Conservation (phyloP, 345 rosid species). For the Excoecaria agallocha region DNA sequence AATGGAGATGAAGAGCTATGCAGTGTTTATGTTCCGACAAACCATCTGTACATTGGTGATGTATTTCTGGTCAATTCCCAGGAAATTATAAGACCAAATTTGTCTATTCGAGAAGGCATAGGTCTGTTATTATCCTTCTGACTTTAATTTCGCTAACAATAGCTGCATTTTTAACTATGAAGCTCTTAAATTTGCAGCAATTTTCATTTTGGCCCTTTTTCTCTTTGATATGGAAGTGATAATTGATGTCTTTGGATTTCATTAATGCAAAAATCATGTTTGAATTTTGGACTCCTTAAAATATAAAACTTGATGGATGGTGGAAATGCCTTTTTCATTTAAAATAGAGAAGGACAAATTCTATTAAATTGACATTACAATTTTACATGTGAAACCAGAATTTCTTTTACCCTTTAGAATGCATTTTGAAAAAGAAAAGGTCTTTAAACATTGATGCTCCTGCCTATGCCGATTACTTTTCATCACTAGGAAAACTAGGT, state of each 20-base stretch:
- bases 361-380: neutral
- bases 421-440: neutral
- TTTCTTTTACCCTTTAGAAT: neutral
- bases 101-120: constrained; percentile 89
- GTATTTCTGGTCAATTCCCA: constrained; percentile 72
- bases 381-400: neutral
- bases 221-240: neutral
- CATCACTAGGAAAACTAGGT: neutral
- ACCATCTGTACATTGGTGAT: constrained; percentile 81
- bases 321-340: neutral
- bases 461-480: neutral
- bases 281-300: neutral
- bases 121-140: constrained; percentile 41
- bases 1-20: constrained; percentile 77
- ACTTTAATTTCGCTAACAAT: neutral
- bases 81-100: constrained; percentile 77
- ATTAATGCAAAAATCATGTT: neutral
- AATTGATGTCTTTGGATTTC: constrained; percentile 1
- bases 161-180: neutral
- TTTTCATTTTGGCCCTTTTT: neutral
- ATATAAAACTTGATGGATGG: neutral
- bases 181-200: neutral
- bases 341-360: neutral
- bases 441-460: neutral
- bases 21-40: constrained; percentile 85